Conservation (phyloP, 2,329 filamentous ascomycete genomes). For the Colletotrichum chrysophilum region DNA sequence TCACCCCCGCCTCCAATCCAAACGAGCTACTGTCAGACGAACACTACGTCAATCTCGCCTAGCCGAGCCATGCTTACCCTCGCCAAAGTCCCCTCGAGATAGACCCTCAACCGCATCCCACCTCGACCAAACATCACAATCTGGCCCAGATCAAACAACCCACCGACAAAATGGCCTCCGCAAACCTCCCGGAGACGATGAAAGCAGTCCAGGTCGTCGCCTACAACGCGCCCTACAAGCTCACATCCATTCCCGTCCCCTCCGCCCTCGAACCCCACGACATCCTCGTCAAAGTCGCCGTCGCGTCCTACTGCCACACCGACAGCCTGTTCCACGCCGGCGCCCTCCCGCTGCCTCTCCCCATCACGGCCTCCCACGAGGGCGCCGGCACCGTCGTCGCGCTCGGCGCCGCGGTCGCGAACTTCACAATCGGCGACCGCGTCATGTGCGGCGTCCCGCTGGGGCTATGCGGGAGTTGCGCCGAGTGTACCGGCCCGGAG, state of each 20-base stretch:
- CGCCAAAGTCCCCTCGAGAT: not conserved
- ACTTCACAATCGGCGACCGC: constrained; percentile 54
- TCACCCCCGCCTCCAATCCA: not conserved
- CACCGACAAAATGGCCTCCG: not conserved
- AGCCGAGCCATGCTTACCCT: not conserved
- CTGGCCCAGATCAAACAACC: not conserved
- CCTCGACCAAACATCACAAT: not conserved
- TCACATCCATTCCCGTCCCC: constrained; percentile 55
- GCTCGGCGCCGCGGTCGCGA: constrained; percentile 42
- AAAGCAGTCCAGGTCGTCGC: constrained; percentile 35
- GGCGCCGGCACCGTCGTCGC: constrained; percentile 59
- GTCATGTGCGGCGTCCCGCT: constrained; percentile 62
- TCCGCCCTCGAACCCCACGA: constrained; percentile 51
- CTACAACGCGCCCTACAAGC: constrained; percentile 59
- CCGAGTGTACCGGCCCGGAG: constrained; percentile 55
- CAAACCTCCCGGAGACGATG: constrained; percentile 29
- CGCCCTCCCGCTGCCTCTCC: constrained; percentile 51
- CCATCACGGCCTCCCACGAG: constrained; percentile 62
- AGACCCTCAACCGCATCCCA: not conserved
- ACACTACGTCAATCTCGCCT: not conserved
- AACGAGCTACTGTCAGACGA: not conserved
- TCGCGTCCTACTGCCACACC: constrained; percentile 67
- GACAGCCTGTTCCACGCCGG: constrained; percentile 61
- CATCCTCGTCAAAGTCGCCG: constrained; percentile 64
- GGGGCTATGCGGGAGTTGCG: constrained; percentile 57